Base-by-base conservation (phyloP, 352 stramenopile species). In the Phytophthora chlamydospora region DNA sequence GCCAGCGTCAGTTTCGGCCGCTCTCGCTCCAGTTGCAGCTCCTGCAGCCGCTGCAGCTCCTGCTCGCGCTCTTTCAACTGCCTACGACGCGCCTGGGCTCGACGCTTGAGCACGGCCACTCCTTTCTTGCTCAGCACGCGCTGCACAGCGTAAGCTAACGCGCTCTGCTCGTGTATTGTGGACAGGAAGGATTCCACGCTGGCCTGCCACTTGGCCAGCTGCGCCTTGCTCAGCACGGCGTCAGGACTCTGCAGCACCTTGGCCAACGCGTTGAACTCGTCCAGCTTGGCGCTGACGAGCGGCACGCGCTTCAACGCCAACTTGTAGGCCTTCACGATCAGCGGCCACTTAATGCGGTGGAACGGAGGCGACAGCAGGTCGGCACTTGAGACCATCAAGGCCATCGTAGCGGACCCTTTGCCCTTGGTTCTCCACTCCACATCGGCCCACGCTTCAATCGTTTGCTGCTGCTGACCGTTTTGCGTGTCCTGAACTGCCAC, bases 211-310 rank as follows among this genome's bases (percentile, higher is more conserved):
- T 74, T 78, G 13, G 69, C 49, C n/a, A 89, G 75, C 59, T 92
- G 76, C 6, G 62, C 40, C 29, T 75, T 83, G 66, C 76, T 76
- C 47, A 88, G 43, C 2, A 81, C 58, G 1, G 65, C 75, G 9
- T 85, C 71, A 0, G 66, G 29, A 36, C 57, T 74, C 66, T 88
- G 80, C 21, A 92, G 44, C 11, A 82, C 66, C 0, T 56, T 66
- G 13, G 73, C 80, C 4, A 90, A 54, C 0, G 71, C 47, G 35
- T 92, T 92, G 62, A 73, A 92, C 52, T 76, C 73, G 16, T 92
- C 80, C 29, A 92, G 69, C 57, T 80, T 81, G 16, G 83, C 78
- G 29, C 66, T 61, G n/a, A 84, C 73, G 29, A 84, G 75, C 4
- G 64, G 66, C 7, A 86, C 51, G 3, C 57, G 73, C 34, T 61